Evolutionary conservation across 2,329 filamentous ascomycete species (phyloP), one percentile per base, ranked within the genome.

Genomic region (Thyridium curvatum): DNA sequence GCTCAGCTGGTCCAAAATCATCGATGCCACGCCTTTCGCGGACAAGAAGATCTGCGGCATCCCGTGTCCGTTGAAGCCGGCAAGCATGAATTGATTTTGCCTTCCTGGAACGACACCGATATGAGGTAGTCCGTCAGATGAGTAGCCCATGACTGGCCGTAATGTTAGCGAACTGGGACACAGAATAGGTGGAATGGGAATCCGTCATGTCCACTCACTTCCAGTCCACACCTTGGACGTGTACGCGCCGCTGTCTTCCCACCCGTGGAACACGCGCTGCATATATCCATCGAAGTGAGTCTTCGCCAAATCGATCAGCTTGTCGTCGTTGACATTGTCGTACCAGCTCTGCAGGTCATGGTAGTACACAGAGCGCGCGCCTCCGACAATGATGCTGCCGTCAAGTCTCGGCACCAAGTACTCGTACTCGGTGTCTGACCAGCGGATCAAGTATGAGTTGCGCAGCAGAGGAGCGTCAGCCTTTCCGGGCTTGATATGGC

Each of bases 391-490:
- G 35, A 69, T 58, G 32, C 64, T 65, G 0, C 66, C 66, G 37
- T 72, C 68, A 2, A 55, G 51, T 4, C 68, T 60, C 12, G 62
- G 13, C 81, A 84, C 73, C 68, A 85, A 77, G 55, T 85, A 86
- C 43, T 85, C 82, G 50, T 80, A 84, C 1, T 79, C 77, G 17
- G 62, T 58, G 2, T 65, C 62, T n/a, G n/a, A n/a, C n/a, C n/a
- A n/a, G 50, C 78, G 79, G 18, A 82, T 72, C 46, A 84, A 79
- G 15, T 70, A 79, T 49, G 80, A 83, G 2, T 77, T 79, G 3
- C 64, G 67, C 6, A 59, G 53, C 18, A 78, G 50, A 10, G 66
- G 60, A 0, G 45, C 53, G 2, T 40, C 41, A 3, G 68, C 64
- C 45, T 68, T 56, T 4, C 37, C 46, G 49, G 44, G 34, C 10